Evolutionary conservation across 495 filamentous ascomycete genomes (phyloP), one percentile per base, ranked within the genome.

Genomic region (Oleoguttula mirabilis): DNA sequence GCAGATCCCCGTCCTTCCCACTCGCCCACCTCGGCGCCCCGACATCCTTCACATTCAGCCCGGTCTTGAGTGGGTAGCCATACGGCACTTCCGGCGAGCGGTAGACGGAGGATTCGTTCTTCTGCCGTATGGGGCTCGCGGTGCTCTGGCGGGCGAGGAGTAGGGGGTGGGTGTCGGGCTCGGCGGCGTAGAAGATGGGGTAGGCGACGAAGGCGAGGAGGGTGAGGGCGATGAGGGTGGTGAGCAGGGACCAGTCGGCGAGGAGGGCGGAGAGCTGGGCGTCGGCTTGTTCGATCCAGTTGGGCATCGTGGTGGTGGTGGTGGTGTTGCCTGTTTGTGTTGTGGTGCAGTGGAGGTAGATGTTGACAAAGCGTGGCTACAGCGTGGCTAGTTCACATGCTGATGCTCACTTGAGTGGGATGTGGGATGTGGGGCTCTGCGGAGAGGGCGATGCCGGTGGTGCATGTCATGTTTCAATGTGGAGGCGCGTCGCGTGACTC

Each of bases 131-230:
- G 5, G 79, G 75, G 10, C 82, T 79, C 28, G 77, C 66, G 36
- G 78, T 71, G 21, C 84, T 75, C 63, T 96, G 90, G 25, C 90
- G 77, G 37, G 82, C 78, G 28, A 99, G 77, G 17, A 95, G 72
- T 52, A 93, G 75, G 5, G 90, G 92, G 59, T 96, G 88, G 8
- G 80, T 79, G 63, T 96, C 90, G 1, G 92, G 83, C 25, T 94
- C 86, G 30, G 66, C 63, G 6, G 66, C 66, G 37, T 69, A 72
- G 34, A 79, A 57, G 22, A 78, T 57, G 12, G 72, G 76, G 54
- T 83, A 82, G 46, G 74, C 65, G 19, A 87, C 62, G 50, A 80
- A 65, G 24, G 70, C 70, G 35, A 71, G 58, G 35, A 93, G 65
- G 22, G 66, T 53, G 21, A 72, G 53, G n/a, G 70, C 63, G 35